Base-by-base conservation (phyloP, 768 basidiomycete species). In the Mycena chlorophos region DNA sequence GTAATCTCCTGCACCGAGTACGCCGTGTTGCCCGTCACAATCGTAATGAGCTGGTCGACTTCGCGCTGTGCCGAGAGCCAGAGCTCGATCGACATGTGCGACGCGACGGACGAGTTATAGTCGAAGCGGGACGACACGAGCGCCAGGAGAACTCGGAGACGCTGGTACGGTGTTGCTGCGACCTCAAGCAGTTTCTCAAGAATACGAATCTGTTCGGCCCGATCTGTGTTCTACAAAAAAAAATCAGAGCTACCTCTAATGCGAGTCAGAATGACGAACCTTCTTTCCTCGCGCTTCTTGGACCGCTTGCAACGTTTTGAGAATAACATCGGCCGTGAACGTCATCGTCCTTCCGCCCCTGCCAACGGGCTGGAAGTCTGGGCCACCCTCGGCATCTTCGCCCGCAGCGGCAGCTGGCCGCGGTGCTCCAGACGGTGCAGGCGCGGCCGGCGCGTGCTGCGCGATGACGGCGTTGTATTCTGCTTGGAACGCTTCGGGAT, bases 281-380 rank as follows among this genome's bases (percentile, higher is more conserved):
- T 98, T 98, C 74, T 94, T 92, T 13, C 97, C 97, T 54, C 97
- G 85, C 45, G 92, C 92, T 63, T 98, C 97, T 68, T 96, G 87
- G 20, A 98, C 86, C 25, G 87, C 80, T 66, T 94, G 89, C 29
- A 99, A 81, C 57, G 87, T 90, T 73, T 98, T 97, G 79, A 94
- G 94, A 57, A 98, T 91, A 19, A 82, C 80, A 53, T 94, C 92
- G 3, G 91, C 72, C 3, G 91, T 90, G 62, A 89, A 88, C 54
- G 87, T 86, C 71, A 93, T 81, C 5, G 79, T 78, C 70, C 88
- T 93, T 22, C 94, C 94, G 34, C 94, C 91, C 69, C 86, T 91
- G 20, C 94, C 94, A 34, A 99, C 92, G 2, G 91, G 91, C 26
- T 86, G 90, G 68, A 96, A 99, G 0, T 88, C 91, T 3, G 77